Conservation (phyloP, 768 basidiomycete species). For the Asterophora lycoperdoides region DNA sequence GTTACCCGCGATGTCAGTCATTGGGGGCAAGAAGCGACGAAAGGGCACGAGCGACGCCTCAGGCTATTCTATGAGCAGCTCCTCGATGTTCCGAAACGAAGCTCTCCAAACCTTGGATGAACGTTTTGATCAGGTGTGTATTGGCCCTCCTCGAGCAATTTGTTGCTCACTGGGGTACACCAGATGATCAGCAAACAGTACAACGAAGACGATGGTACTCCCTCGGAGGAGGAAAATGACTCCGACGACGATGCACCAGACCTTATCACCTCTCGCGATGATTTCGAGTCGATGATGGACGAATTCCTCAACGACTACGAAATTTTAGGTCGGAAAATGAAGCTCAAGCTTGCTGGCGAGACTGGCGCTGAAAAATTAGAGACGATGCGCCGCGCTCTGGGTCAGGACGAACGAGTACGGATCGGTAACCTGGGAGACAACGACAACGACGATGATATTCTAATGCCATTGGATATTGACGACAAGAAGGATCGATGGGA, state of each 20-base stretch:
- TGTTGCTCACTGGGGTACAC: neutral
- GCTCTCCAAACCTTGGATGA: constrained; percentile 87
- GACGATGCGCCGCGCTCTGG: constrained; percentile 72
- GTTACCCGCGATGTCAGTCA: constrained; percentile 69
- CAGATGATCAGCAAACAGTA: constrained; percentile 82
- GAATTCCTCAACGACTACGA: constrained; percentile 93
- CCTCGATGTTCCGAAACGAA: constrained; percentile 91
- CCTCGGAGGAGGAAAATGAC: constrained; percentile 30
- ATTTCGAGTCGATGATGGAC: constrained; percentile 88
- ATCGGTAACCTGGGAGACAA: constrained; percentile 38
- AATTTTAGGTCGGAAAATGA: constrained; percentile 82
- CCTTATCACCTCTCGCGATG: constrained; percentile 76
- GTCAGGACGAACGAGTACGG: constrained; percentile 58
- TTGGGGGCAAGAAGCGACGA: constrained; percentile 69
- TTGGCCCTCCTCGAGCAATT: neutral
- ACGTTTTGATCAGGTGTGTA: constrained; percentile 82
- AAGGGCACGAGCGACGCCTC: constrained; percentile 81
- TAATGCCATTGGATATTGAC: constrained; percentile 41
- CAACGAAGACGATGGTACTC: constrained; percentile 45
- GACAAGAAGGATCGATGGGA: constrained; percentile 86
- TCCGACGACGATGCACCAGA: constrained; percentile 67
- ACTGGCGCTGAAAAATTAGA: constrained; percentile 76
- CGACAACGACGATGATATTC: constrained; percentile 40
- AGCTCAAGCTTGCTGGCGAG: constrained; percentile 67
- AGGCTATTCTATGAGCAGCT: constrained; percentile 96